These are phyloP conservation scores for Ophiostoma sp. DNA, from an alignment of 2,329 filamentous ascomycete genomes.

Conservation along the genomic window DNA sequence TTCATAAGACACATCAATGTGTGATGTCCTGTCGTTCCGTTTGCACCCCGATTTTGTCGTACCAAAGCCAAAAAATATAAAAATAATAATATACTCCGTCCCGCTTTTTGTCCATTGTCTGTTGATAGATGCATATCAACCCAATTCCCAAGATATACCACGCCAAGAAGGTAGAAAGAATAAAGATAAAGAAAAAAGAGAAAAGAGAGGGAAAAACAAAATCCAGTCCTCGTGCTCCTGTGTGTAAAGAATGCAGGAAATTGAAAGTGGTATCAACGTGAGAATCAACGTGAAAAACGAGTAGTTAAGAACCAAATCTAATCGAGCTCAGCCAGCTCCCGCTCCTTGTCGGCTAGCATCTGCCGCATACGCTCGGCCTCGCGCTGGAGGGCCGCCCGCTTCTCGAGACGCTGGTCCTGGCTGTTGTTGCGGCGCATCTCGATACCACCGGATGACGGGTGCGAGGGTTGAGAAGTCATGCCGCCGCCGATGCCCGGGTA, in stretches of 20 bases:
- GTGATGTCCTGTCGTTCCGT: not conserved
- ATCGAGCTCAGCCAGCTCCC: conserved; percentile 59
- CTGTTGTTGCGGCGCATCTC: conserved; percentile 32
- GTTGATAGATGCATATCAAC: not conserved
- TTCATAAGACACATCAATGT: not conserved
- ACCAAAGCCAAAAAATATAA: not conserved
- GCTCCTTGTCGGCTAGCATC: conserved; percentile 70
- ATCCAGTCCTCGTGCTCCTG: not conserved
- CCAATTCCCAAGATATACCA: not conserved
- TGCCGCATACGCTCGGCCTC: conserved; percentile 77
- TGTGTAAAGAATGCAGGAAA: not conserved
- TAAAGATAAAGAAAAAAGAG: not conserved
- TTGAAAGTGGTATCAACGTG: not conserved
- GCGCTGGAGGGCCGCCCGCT: conserved; percentile 64
- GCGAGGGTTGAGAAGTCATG: not conserved
- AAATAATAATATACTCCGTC: not conserved
- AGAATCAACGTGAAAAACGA: not conserved
- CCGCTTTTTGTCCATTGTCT: not conserved
- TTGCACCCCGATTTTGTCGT: not conserved
- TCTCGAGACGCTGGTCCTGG: conserved; percentile 49
- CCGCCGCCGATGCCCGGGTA: conserved; percentile 26
- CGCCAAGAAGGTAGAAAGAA: not conserved
- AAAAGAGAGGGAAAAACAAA: not conserved
- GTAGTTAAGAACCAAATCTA: not conserved
- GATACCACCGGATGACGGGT: not conserved